phyloP scores from a whole-genome alignment of 768 basidiomycete genomes.

The Leccinum uliginosum region DNA sequence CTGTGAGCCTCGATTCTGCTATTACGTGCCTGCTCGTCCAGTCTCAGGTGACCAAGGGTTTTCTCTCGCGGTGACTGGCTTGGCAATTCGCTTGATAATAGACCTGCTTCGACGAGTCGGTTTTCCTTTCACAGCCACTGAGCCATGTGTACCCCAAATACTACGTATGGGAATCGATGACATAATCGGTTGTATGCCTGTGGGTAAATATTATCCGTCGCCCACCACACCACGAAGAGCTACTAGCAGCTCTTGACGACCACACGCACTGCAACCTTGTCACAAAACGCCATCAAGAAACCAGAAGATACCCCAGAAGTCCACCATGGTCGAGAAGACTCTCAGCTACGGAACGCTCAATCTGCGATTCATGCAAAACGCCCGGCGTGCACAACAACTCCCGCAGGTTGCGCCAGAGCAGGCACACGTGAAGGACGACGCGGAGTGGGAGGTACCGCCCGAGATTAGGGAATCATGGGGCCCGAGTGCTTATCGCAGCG shows the following conservation, averaged over 20 bases:
- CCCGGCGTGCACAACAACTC: slow-evolving; percentile 46
- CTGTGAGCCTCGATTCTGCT: neutral
- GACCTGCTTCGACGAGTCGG: neutral
- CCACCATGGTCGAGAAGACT: slow-evolving; percentile 37
- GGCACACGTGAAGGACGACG: slow-evolving; percentile 57
- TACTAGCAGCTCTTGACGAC: neutral
- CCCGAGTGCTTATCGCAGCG: slow-evolving; percentile 20
- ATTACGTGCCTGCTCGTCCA: slow-evolving; percentile 10
- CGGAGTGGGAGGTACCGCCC: slow-evolving; percentile 57
- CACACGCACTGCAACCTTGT: neutral
- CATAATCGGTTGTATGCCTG: slow-evolving; percentile 8
- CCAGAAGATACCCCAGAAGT: neutral
- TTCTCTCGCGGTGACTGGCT: neutral
- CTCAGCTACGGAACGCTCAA: slow-evolving; percentile 63
- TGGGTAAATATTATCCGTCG: neutral
- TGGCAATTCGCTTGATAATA: neutral
- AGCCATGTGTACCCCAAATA: neutral
- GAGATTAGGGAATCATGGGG: slow-evolving; percentile 54
- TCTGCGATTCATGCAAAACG: slow-evolving; percentile 72
- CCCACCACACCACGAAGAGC: neutral
- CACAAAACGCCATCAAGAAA: neutral
- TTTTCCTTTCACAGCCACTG: neutral
- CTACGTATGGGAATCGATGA: slow-evolving; percentile 18
- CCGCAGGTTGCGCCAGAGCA: slow-evolving; percentile 47
- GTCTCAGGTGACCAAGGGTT: neutral